Percentiles rank a stretch among this genome's conserved stretches.
phyloP scores from a whole-genome alignment of 169 alveolate genomes.

The Eimeria tenella region DNA sequence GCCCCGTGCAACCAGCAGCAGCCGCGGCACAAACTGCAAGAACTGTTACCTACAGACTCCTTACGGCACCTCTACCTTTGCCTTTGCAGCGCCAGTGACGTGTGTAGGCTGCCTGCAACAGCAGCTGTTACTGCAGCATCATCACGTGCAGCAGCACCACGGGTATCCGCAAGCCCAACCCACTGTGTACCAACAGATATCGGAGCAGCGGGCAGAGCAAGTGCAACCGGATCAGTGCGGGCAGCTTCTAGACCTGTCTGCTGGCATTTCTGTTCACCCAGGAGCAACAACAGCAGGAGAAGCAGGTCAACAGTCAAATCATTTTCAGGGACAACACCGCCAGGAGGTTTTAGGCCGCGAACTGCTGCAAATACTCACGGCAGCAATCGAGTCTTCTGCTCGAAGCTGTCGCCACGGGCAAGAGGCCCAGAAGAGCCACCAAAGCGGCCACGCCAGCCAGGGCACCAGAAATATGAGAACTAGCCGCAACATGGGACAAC shows the following conservation, averaged over 20 bases:
- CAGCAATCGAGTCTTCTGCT: background rate
- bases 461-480: too few relatives aligned
- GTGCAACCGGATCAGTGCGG: background rate
- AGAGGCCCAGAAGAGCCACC: background rate
- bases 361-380: background rate
- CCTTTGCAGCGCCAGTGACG: background rate
- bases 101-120: conserved; percentile 47
- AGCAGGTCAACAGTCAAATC: conserved; percentile 12
- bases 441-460: too few relatives aligned
- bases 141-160: conserved; percentile 7
- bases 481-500: too few relatives aligned
- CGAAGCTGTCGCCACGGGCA: background rate
- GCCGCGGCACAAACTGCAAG: background rate
- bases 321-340: background rate
- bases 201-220: background rate
- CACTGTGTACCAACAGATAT: background rate
- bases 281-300: background rate
- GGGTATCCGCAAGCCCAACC: background rate
- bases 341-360: background rate
- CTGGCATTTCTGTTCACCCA: background rate
- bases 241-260: background rate
- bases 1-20: background rate
- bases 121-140: conserved; percentile 19
- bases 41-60: background rate
- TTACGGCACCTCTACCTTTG: background rate